Evolutionary conservation across 257 asterid species (phyloP), one percentile per base, ranked within the genome.

Genomic region (Linderniella brevidens): DNA sequence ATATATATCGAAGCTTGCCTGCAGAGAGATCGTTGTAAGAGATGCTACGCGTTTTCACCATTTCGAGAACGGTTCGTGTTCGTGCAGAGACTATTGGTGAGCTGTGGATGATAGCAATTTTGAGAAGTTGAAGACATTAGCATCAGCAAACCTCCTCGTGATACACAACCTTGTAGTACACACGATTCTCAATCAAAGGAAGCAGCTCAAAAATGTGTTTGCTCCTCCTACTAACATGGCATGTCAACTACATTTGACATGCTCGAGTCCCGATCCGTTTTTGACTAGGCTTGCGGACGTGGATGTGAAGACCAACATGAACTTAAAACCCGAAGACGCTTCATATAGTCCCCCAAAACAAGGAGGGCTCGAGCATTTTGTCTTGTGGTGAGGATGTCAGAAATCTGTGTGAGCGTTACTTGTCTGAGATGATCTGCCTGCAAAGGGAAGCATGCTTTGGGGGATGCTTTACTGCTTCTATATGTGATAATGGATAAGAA

Each of bases 41-140:
- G 96, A 81, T 49, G 78, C 82, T 14, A 81, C 82, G 7, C 85
- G 93, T 38, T 85, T 85, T 59, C 96, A 85, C 67, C 96, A 85
- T 70, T 85, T 85, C 62, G 70, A 66, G 72, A 58, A 54, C 9
- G 93, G 93, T 37, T 60, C 46, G 1, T 85, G 96, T 57, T 85
- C 93, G n/a, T 85, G 93, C 68, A 57, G 59, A 45, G 92, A 79
- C 55, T 76, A 82, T 52, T 82, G 92, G 92, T 78, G 64, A 64
- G 48, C 32, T 25, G 6, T 25, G 32, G 32, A 25, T 25, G 32
- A 25, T 6, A 25, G 32, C 32, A 25, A 25, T 25, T 25, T 6
- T 6, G n/a, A 29, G 17, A 25, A 25, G 32, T 25, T 25, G 32
- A 25, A 3, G 32, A 6, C 32, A 25, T 25, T 6, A 25, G 6